Base-by-base conservation (phyloP, 1,284 basidiomycete genomes). In the Coniferiporia weirii region DNA sequence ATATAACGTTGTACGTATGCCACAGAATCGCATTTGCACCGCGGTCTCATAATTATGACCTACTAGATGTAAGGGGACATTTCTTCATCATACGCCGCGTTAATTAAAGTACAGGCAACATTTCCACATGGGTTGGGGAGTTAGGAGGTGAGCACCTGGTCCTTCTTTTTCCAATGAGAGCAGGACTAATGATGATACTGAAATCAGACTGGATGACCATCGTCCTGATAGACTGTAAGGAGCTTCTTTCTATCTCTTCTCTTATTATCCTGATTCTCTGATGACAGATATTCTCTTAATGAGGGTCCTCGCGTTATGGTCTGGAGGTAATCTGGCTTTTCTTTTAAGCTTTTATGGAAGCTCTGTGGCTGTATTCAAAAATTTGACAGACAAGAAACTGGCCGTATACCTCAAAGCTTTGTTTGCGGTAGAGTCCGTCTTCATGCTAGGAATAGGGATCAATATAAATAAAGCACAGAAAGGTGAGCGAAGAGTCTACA, bases 171-270 rank as follows among this genome's bases (percentile, higher is more conserved):
- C 2, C n/a, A 2, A 46, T 15, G 15, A 12, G 17, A 46, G 44
- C n/a, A n/a, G 17, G 19, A n/a, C 8, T 19, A n/a, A n/a, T 19
- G 4, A 3, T 8, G 8, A 46, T n/a, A 3, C 17, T 46, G 15
- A 8, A n/a, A 3, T n/a, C 17, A 46, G 44, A 51, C n/a, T 57
- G 22, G 47, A 50, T 51, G 27, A 57, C 47, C 4, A 12, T 57
- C 10, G 35, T 51, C 8, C 36, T 57, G 17, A 51, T 57, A 19
- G 55, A 57, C 35, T 57, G 55, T 51, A 27, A 19, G 44, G 12
- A n/a, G 15, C n/a, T 46, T n/a, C 12, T n/a, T n/a, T 46, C 4
- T 19, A n/a, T 46, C 8, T 46, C 4, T n/a, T 6, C n/a, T 15
- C 15, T 3, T 3, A 15, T 46, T 9, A 17, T 27, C 22, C 13